A percentile compares a stretch with the other conserved stretches of the same genome.
These are phyloP conservation scores for Allium cepa DNA, from an alignment of 106 monocot species.

Conservation along the genomic window DNA sequence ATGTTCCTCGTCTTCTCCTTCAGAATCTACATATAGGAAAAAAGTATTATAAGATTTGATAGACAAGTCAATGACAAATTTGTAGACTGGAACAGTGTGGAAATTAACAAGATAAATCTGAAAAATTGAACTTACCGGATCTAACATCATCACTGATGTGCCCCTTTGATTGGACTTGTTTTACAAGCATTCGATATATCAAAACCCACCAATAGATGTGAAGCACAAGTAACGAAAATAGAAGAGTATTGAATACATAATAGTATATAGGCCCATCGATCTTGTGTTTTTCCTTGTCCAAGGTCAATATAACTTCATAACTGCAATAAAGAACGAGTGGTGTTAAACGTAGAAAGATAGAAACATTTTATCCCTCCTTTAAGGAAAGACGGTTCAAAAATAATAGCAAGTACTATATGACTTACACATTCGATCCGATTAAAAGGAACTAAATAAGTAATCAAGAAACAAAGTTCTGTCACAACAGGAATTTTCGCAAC, in stretches of 20 bases:
- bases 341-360: no score
- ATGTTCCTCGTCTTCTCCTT: slow-evolving; percentile 46
- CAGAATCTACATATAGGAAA: slow-evolving; percentile 44
- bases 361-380: no score
- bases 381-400: no score
- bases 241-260: slow-evolving; percentile 63
- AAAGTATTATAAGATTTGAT: no score
- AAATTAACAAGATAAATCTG: background rate
- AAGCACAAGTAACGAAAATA: slow-evolving; percentile 36
- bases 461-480: no score
- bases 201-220: slow-evolving; percentile 87
- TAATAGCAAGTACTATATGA: no score
- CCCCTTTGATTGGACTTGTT: slow-evolving; percentile 27
- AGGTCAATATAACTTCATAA: slow-evolving; percentile 40
- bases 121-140: slow-evolving; percentile 15
- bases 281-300: slow-evolving; percentile 66
- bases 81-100: background rate
- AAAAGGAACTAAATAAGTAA: no score
- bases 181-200: slow-evolving; percentile 83
- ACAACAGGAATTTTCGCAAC: no score
- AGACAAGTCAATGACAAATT: background rate
- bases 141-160: slow-evolving; percentile 38
- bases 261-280: slow-evolving; percentile 66
- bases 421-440: no score
- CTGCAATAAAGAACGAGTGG: slow-evolving; percentile 17